A percentile compares a stretch with the other conserved stretches of the same genome.
phyloP scores from a whole-genome alignment of 164 flowering plant genomes.

The Vitis labrusca region DNA sequence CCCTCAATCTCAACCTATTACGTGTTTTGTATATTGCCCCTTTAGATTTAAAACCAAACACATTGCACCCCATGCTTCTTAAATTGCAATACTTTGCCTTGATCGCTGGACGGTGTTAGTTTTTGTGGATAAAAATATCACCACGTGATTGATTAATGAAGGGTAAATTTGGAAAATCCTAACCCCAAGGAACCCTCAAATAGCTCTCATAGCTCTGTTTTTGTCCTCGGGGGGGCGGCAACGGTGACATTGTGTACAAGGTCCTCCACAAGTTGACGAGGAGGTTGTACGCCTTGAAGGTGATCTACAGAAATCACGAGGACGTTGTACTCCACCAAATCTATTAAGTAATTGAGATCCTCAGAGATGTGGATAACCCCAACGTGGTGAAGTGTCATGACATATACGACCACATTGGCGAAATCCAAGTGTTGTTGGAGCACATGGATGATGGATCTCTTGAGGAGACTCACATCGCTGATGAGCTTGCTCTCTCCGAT shows the following conservation, averaged over 20 bases:
- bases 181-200: too few relatives aligned
- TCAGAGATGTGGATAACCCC: conserved; percentile 64
- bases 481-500: conserved; percentile 51
- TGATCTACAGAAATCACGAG: conserved; percentile 80
- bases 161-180: too few relatives aligned
- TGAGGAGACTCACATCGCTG: conserved; percentile 43
- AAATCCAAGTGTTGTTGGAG: conserved; percentile 81
- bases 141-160: too few relatives aligned
- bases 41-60: too few relatives aligned
- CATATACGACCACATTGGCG: conserved; percentile 71
- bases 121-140: too few relatives aligned
- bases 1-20: too few relatives aligned
- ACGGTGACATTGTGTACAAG: conserved; percentile 85
- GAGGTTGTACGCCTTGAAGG: conserved; percentile 69
- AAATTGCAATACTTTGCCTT: too few relatives aligned
- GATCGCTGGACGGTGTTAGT: too few relatives aligned
- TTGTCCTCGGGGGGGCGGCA: conserved; percentile 33
- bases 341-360: conserved; percentile 80
- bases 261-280: conserved; percentile 60
- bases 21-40: too few relatives aligned
- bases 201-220: too few relatives aligned
- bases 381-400: conserved; percentile 78
- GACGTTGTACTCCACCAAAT: conserved; percentile 80
- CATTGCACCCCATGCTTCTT: too few relatives aligned
- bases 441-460: conserved; percentile 85